Evolutionary conservation across 1,284 basidiomycete species (phyloP).

Genomic region (Pseudomicrostroma phylloplanum): DNA sequence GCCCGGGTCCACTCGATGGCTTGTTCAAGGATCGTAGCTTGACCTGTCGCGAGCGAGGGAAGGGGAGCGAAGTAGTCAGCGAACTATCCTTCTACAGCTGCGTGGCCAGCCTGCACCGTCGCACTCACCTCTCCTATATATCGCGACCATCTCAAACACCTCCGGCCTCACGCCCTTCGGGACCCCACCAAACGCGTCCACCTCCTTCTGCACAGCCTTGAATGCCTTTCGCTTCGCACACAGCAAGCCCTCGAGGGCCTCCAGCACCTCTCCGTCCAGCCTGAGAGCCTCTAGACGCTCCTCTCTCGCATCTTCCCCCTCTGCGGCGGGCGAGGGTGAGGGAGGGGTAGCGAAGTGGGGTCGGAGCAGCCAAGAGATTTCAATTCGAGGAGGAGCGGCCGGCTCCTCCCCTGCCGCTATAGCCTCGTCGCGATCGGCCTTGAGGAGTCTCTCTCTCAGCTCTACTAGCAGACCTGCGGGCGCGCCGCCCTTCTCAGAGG

Average conservation of each 20-base stretch:
- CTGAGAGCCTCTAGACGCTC: not conserved
- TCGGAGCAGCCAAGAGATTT: not conserved
- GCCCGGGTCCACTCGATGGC: not conserved
- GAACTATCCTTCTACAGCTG: too few relatives aligned
- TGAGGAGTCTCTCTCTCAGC: not conserved
- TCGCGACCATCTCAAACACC: not conserved
- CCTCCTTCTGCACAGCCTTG: not conserved
- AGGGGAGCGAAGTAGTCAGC: too few relatives aligned
- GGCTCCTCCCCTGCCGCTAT: not conserved
- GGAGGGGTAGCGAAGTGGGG: not conserved
- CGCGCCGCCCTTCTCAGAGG: not conserved
- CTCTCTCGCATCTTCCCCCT: not conserved
- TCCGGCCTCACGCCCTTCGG: not conserved
- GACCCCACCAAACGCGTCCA: not conserved
- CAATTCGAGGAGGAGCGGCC: not conserved
- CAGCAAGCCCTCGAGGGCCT: constrained; percentile 2
- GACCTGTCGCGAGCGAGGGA: not conserved
- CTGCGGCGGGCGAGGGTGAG: not conserved
- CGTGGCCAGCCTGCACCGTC: too few relatives aligned
- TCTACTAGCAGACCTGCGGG: constrained; percentile 1
- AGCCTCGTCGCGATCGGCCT: not conserved
- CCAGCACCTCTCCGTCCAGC: constrained; percentile 3
- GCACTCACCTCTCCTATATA: not conserved
- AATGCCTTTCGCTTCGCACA: constrained; percentile 4
- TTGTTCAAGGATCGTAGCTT: not conserved